Conservation (phyloP, 192 early-diverging fungal genomes). For the Umbelopsis sp. region DNA sequence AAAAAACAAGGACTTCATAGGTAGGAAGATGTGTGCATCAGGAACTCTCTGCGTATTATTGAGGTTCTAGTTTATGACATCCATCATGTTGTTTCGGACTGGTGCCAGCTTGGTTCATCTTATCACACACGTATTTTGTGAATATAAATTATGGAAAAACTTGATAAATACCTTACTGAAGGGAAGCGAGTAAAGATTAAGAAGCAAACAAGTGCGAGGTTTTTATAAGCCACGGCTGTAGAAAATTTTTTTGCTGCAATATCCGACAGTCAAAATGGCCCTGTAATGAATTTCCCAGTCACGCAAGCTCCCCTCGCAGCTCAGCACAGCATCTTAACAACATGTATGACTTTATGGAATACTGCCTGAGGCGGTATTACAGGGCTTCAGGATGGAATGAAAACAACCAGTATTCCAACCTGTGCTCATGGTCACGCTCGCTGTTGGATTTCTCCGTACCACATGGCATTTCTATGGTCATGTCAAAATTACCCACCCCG, state of each 20-base stretch:
- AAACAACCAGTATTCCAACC: slow-evolving; percentile 80
- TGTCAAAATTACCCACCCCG: slow-evolving; percentile 78
- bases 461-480: slow-evolving; percentile 64
- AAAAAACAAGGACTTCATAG: not conserved
- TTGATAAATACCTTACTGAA: not conserved
- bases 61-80: slow-evolving; percentile 22
- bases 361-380: slow-evolving; percentile 80
- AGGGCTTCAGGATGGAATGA: slow-evolving; percentile 77
- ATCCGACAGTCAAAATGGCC: not conserved
- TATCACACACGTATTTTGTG: not conserved
- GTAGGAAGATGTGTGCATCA: not conserved
- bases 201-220: not conserved
- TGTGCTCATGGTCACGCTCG: slow-evolving; percentile 72
- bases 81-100: slow-evolving; percentile 33
- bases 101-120: slow-evolving; percentile 34
- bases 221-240: not conserved
- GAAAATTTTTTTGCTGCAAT: slow-evolving; percentile 8
- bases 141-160: not conserved
- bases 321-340: slow-evolving; percentile 19
- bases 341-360: slow-evolving; percentile 84
- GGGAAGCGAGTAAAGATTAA: not conserved
- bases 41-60: slow-evolving; percentile 27
- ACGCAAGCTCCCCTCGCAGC: not conserved
- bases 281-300: not conserved
- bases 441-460: slow-evolving; percentile 86